Evolutionary conservation across 78 protist species (phyloP).

Genomic region (Dictyostelium brefeldianum): DNA sequence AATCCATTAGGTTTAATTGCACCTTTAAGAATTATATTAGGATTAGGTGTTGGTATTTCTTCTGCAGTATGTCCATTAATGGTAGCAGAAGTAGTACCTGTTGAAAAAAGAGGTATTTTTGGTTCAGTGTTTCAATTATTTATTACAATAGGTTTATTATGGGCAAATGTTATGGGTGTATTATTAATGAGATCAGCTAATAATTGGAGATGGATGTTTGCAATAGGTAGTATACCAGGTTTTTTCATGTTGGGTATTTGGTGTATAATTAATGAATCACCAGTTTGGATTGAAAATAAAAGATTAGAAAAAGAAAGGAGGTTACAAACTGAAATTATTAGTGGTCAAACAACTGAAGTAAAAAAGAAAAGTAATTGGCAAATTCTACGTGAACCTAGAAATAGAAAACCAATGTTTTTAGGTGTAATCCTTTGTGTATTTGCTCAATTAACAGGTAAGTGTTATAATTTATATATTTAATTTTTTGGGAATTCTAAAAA

Average conservation of each 20-base stretch:
- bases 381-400: not conserved
- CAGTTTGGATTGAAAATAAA: slow-evolving; percentile 21
- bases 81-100: slow-evolving; percentile 70
- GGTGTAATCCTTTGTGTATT: slow-evolving; percentile 33
- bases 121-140: slow-evolving; percentile 66
- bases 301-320: slow-evolving; percentile 8
- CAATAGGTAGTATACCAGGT: slow-evolving; percentile 67
- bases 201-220: slow-evolving; percentile 82
- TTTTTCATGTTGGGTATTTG: slow-evolving; percentile 23
- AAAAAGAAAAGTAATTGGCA: not conserved
- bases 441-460: slow-evolving; percentile 60
- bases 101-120: slow-evolving; percentile 53
- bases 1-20: not conserved
- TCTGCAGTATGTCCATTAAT: slow-evolving; percentile 62
- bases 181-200: slow-evolving; percentile 21
- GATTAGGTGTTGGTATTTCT: slow-evolving; percentile 70
- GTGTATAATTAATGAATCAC: slow-evolving; percentile 57
- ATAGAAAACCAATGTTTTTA: slow-evolving; percentile 51
- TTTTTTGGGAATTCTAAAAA: too few relatives aligned
- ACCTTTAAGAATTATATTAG: slow-evolving; percentile 28
- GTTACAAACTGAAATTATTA: not conserved
- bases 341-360: not conserved
- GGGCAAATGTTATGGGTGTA: slow-evolving; percentile 67
- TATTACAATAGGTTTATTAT: slow-evolving; percentile 60
- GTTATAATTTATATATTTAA: too few relatives aligned